Conservation (phyloP, 306 rosid species). For the Cicer judaicum region DNA sequence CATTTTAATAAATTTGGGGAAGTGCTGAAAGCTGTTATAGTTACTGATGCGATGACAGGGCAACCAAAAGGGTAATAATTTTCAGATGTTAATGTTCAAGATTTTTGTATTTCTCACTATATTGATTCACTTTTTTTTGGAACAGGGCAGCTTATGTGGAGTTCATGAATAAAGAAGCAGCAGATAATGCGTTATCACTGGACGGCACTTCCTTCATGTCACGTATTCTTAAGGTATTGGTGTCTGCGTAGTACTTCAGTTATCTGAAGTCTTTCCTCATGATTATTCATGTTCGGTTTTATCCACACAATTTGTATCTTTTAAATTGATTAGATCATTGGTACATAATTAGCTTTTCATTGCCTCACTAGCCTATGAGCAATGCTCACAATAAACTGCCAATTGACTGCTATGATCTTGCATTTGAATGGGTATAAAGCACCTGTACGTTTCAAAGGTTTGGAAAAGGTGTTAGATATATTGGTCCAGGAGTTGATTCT, state of each 20-base stretch:
- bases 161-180: constrained; percentile 88
- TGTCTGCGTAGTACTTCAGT: constrained; percentile 6
- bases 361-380: constrained; percentile 20
- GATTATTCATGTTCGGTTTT: neutral
- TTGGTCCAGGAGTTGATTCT: neutral
- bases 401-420: neutral
- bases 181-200: constrained; percentile 84
- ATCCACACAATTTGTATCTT: neutral
- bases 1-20: constrained; percentile 93
- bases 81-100: constrained; percentile 29
- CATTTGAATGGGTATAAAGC: neutral
- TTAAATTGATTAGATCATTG: constrained; percentile 8
- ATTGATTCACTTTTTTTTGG: constrained; percentile 40
- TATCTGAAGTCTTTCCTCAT: neutral
- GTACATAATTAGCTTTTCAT: constrained; percentile 1
- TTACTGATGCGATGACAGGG: constrained; percentile 79
- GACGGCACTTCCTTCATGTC: constrained; percentile 96
- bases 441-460: neutral
- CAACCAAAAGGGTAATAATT: constrained; percentile 84
- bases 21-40: constrained; percentile 71
- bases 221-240: constrained; percentile 84
- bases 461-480: constrained; percentile 1
- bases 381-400: neutral
- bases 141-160: constrained; percentile 94
- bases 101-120: constrained; percentile 14